Conservation (phyloP, 192 early-diverging fungal genomes). For the Coemansia aciculifera region DNA sequence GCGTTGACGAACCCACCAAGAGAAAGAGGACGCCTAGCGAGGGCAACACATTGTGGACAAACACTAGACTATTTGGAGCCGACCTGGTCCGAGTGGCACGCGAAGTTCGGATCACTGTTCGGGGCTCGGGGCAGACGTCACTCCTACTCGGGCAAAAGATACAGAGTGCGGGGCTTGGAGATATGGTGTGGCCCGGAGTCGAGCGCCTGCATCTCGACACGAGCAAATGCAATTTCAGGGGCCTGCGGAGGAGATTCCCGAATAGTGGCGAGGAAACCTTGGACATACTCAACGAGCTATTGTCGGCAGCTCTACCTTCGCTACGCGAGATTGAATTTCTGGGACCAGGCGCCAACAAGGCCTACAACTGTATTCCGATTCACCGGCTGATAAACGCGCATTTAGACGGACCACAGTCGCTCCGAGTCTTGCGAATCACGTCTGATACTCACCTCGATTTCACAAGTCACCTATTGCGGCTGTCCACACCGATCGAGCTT, state of each 20-base stretch:
- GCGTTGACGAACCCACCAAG: neutral
- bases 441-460: constrained; percentile 5
- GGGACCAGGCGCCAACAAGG: neutral
- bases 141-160: neutral
- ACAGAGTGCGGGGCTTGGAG: neutral
- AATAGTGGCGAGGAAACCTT: neutral
- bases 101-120: constrained; percentile 2
- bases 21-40: neutral
- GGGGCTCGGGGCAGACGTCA: neutral
- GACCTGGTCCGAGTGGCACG: neutral
- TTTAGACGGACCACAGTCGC: neutral
- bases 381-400: constrained; percentile 18
- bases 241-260: neutral
- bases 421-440: neutral
- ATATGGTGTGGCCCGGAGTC: constrained; percentile 5
- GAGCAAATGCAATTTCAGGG: neutral
- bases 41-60: neutral
- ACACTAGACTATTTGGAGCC: neutral
- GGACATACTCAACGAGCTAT: neutral
- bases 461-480: neutral
- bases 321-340: constrained; percentile 7
- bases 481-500: neutral
- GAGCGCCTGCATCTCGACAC: neutral
- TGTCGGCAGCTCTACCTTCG: constrained; percentile 7
- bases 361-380: constrained; percentile 5